Percentiles rank a stretch among this genome's conserved stretches.
These are phyloP conservation scores for Parsonsia alboflavescens DNA, from an alignment of 257 asterid genomes.

Conservation along the genomic window DNA sequence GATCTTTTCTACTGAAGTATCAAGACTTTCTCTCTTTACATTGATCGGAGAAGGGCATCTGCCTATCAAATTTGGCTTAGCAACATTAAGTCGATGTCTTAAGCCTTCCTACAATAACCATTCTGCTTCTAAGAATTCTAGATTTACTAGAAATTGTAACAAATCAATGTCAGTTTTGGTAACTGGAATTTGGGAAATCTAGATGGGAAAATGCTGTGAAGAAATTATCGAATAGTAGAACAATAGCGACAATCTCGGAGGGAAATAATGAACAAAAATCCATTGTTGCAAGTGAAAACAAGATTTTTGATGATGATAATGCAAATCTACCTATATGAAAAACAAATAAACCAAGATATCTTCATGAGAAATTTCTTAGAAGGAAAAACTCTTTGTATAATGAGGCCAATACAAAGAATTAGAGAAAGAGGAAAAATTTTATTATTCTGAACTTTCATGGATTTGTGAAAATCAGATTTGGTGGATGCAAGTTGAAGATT, in stretches of 20 bases:
- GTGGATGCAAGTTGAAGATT: too few species aligned
- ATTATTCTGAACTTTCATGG: too few species aligned
- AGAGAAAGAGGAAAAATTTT: too few species aligned
- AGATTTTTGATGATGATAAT: not conserved
- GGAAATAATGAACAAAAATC: not conserved
- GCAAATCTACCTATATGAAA: too few species aligned
- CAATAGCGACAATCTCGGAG: not conserved
- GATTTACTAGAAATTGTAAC: constrained; percentile 36
- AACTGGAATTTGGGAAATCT: not conserved
- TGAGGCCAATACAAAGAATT: too few species aligned
- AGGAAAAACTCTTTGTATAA: too few species aligned
- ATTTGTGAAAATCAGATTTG: too few species aligned
- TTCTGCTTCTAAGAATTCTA: constrained; percentile 44
- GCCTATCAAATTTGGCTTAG: constrained; percentile 26
- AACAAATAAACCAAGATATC: too few species aligned
- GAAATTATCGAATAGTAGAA: not conserved
- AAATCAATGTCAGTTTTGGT: constrained; percentile 24
- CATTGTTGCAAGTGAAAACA: not conserved
- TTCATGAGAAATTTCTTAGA: too few species aligned
- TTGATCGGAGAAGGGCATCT: constrained; percentile 48
- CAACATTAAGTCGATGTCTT: constrained; percentile 37
- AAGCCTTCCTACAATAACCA: constrained; percentile 27
- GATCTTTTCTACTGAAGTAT: constrained; percentile 4
- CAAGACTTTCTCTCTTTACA: constrained; percentile 37
- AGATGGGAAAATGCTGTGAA: not conserved